A percentile compares a stretch with the other conserved stretches of the same genome.
Evolutionary conservation across 495 filamentous ascomycete genomes (phyloP).

Genomic region (Talaromyces trachyspermus): DNA sequence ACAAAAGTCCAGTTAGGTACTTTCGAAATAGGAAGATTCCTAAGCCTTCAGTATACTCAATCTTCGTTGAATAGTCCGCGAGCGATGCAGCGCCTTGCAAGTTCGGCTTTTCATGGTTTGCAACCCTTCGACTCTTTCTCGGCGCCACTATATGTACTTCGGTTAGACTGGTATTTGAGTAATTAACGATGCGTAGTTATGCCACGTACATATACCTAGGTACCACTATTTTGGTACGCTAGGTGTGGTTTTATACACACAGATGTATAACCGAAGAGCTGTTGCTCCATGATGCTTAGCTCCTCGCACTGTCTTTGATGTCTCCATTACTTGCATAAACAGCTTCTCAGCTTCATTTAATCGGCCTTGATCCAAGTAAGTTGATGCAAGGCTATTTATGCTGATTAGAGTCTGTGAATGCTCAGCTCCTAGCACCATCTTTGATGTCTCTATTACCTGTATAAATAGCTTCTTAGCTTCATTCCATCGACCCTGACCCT

Average conservation of each 20-base stretch:
- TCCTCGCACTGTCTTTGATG: neutral
- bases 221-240: conserved; percentile 1
- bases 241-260: neutral
- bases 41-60: too few species aligned
- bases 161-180: conserved; percentile 1
- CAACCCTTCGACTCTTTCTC: conserved; percentile 4
- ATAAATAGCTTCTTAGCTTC: conserved; percentile 18
- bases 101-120: conserved; percentile 1
- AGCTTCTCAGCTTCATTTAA: too few species aligned
- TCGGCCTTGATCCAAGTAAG: conserved; percentile 15
- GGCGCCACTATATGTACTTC: neutral
- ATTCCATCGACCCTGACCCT: conserved; percentile 10
- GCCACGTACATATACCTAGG: neutral
- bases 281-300: too few species aligned
- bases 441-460: conserved; percentile 18
- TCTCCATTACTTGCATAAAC: neutral
- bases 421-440: conserved; percentile 18
- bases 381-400: conserved; percentile 23
- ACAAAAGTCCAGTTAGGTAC: too few species aligned
- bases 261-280: too few species aligned
- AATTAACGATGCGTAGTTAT: conserved; percentile 4
- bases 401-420: conserved; percentile 25
- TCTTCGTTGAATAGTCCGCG: too few species aligned
- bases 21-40: too few species aligned
- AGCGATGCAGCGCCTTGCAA: conserved; percentile 2